Base-by-base conservation (phyloP, 2,329 filamentous ascomycete genomes). In the Apiospora hydei region DNA sequence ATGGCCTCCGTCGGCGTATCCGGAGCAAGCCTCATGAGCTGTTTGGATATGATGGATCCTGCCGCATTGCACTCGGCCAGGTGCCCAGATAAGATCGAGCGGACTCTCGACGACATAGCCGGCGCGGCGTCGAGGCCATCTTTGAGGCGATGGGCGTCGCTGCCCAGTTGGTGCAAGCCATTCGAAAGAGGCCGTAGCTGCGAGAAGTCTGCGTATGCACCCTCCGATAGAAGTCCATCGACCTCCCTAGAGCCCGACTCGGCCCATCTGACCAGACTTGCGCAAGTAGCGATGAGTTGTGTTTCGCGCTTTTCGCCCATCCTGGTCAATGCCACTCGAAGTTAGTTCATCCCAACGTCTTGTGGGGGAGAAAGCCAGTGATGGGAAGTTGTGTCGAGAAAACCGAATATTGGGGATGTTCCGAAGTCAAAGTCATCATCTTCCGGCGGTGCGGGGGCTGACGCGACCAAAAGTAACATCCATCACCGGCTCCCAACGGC, bases 201-300 rank as follows among this genome's bases (percentile, higher is more conserved):
- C 21, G 34, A 64, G 34, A 41, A 21, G 8, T 34, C 57, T 21
- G 30, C 21, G 10, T 13, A 18, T 4, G 18, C 10, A 4, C 26
- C 21, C 30, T 64, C 57, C 1, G 10, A 34, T n/a, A 41, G 10
- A 8, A 64, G 34, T n/a, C 18, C 34, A 11, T 64, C 57, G 8
- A 64, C 34, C 57, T 64, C 57, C 34, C 34, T 64, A 3, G 57
- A 64, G 4, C 57, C 57, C 3, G 57, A 64, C 34, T 64, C 57
- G 34, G 57, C 57, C 34, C 34, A 64, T 24, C 30, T n/a, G 30
- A 18, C 57, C 34, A 64, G 34, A n/a, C 34, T 64, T 41, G 57
- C 57, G 57, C 57, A 64, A 0, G 57, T 41, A 21, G 34, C 34
- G 41, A 41, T 64, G 18, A 64, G 34, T 0, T 64, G 18, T 13